Evolutionary conservation across 768 basidiomycete genomes (phyloP), one percentile per base, ranked within the genome.

Genomic region (Russula vinacea): DNA sequence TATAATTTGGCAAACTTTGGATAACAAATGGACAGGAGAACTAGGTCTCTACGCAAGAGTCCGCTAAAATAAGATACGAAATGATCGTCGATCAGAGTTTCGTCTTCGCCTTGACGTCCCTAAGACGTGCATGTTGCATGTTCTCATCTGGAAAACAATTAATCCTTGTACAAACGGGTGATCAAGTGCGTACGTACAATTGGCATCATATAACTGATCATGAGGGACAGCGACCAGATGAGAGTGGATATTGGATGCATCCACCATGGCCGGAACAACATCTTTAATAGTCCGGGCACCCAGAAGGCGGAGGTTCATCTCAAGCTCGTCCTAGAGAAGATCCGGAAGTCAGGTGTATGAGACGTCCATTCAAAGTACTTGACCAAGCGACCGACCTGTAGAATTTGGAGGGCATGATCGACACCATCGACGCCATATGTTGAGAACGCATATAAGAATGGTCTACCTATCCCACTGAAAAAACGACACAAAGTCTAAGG

Each of bases 221-320:
- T 76, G 78, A 0, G 93, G 91, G 3, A 89, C 86, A 3, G 83
- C 70, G 1, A 84, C 86, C 22, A 86, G 74, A 70, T 93, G 93
- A 29, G 79, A 74, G 58, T 79, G 78, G 35, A 96, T 75, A 57
- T 85, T 87, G 1, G 84, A 83, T 14, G 86, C 85, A 67, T 98
- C 93, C 9, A 98, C 92, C 95, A 98, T 95, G 50, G 85, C 84
- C 0, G 90, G 91, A 0, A 86, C 84, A 61, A 98, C 78, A 39
- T 98, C 92, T 58, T 81, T 81, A 50, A 98, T 74, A 0, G 83
- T 89, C 4, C 81, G 84, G 0, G 94, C 94, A 8, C 96, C 96
- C 33, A 99, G 76, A 1, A 98, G 79, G 17, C 95, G 88, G 84
- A 98, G 83, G 76, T 96, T 94, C 96, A 98, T 98, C 79, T 95